Conservation (phyloP, 495 filamentous ascomycete genomes). For the Neurospora pannonica region DNA sequence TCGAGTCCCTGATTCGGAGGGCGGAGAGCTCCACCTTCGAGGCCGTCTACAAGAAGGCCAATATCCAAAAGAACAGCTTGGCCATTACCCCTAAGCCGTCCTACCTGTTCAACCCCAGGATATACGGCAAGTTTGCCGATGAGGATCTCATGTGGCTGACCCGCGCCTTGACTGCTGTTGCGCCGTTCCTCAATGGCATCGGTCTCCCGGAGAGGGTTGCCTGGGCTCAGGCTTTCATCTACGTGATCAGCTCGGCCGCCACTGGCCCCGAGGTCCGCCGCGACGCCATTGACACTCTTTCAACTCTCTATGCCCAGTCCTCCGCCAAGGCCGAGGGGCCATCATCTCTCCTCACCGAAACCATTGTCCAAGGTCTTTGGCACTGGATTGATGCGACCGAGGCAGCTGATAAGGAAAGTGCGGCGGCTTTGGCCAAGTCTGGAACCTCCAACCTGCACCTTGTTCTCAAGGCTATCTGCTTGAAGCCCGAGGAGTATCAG, state of each 20-base stretch:
- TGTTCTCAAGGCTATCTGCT: slow-evolving; percentile 64
- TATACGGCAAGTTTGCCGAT: slow-evolving; percentile 69
- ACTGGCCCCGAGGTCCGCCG: slow-evolving; percentile 50
- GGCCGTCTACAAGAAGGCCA: slow-evolving; percentile 44
- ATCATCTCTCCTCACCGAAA: slow-evolving; percentile 36
- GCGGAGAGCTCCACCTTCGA: slow-evolving; percentile 33
- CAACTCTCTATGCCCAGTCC: slow-evolving; percentile 46
- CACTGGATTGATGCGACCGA: slow-evolving; percentile 62
- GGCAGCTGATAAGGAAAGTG: slow-evolving; percentile 64
- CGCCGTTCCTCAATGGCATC: slow-evolving; percentile 29
- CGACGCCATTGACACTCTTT: slow-evolving; percentile 47
- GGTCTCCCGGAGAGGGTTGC: slow-evolving; percentile 31
- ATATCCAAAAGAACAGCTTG: slow-evolving; percentile 54
- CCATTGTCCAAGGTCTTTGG: slow-evolving; percentile 70
- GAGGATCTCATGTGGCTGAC: slow-evolving; percentile 71
- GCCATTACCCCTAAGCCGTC: slow-evolving; percentile 63
- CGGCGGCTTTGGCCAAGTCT: slow-evolving; percentile 58
- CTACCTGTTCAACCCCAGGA: slow-evolving; percentile 71
- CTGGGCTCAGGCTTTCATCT: slow-evolving; percentile 80
- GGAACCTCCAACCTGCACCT: slow-evolving; percentile 49
- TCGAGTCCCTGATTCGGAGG: slow-evolving; percentile 40
- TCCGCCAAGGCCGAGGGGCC: slow-evolving; percentile 32
- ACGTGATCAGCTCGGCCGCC: slow-evolving; percentile 52
- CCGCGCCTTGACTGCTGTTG: slow-evolving; percentile 56
- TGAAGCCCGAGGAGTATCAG: slow-evolving; percentile 32